Evolutionary conservation across 176 grass and related monocot species (phyloP).

Genomic region (Cocos nucifera): DNA sequence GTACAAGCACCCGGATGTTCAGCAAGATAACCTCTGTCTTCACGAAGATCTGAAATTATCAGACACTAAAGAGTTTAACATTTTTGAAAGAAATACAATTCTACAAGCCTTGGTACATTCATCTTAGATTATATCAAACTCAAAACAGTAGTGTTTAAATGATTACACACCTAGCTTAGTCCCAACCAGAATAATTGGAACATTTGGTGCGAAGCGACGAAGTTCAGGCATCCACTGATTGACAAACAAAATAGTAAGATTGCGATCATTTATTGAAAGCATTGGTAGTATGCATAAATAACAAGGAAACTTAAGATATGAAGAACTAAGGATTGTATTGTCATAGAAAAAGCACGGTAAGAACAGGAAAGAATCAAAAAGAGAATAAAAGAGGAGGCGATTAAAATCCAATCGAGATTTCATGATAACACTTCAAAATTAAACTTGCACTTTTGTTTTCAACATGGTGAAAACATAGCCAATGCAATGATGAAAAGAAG

Average conservation of each 20-base stretch:
- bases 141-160: background rate
- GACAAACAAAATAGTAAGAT: constrained; percentile 17
- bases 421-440: too few relatives aligned
- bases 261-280: constrained; percentile 9
- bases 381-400: too few relatives aligned
- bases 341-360: too few relatives aligned
- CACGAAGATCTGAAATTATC: constrained; percentile 61
- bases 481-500: too few relatives aligned
- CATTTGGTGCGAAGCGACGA: constrained; percentile 56
- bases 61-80: constrained; percentile 5
- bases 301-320: background rate
- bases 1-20: constrained; percentile 48
- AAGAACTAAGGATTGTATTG: too few relatives aligned
- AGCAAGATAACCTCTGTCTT: constrained; percentile 64
- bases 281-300: background rate
- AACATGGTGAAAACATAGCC: too few relatives aligned
- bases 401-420: too few relatives aligned
- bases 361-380: too few relatives aligned
- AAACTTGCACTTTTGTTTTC: too few relatives aligned
- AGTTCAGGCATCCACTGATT: constrained; percentile 96
- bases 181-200: constrained; percentile 78
- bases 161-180: constrained; percentile 67
- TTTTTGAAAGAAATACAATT: background rate
- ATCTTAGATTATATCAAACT: too few relatives aligned
- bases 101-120: too few relatives aligned